Base-by-base conservation (phyloP, 2,329 filamentous ascomycete genomes). In the Monosporascus sp. region DNA sequence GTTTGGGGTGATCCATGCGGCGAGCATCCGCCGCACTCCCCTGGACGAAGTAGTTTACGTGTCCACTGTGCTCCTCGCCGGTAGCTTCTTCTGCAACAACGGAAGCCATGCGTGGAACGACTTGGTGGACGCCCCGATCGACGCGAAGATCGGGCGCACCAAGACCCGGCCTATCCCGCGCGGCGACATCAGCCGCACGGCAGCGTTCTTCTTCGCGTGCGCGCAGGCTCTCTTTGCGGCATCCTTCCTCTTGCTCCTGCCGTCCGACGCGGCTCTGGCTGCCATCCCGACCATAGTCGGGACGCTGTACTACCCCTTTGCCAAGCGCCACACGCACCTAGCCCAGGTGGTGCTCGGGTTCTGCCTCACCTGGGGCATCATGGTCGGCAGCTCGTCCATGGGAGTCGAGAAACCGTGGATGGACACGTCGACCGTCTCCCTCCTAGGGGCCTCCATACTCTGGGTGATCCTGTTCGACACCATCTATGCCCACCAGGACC, bases 401-500 rank as follows among this genome's bases (percentile, higher is more conserved):
- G 55, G 56, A 1, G n/a, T 48, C 0, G 41, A 44, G 2, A 24
- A 37, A 6, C 57, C 54, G 4, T 59, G 54, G 55, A 48, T 4
- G 1, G 52, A 57, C 17, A 2, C 40, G 6, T 49, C 58, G 7
- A 54, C 53, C 2, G 11, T 57, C 8, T 57, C 49, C 24, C 55
- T 65, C 5, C 19, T 61, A 3, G 1, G 53, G 2, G 58, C 59
- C 9, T 51, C 38, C 5, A 52, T 58, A 2, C 24, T 62, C 2
- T 68, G 64, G 64, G 53, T 51, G 1, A 47, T 61, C 14, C 57
- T 64, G 17, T 68, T 56, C 46, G 66, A 68, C 49, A 68, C 64
- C 2, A 61, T 68, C 16, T 69, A 68, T 48, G 66, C 64, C 3
- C 54, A 62, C 41, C 62, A 65, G 43, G 66, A 68, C 48, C 7